phyloP scores from a whole-genome alignment of 495 filamentous ascomycete genomes.

The Neurospora hispaniola region DNA sequence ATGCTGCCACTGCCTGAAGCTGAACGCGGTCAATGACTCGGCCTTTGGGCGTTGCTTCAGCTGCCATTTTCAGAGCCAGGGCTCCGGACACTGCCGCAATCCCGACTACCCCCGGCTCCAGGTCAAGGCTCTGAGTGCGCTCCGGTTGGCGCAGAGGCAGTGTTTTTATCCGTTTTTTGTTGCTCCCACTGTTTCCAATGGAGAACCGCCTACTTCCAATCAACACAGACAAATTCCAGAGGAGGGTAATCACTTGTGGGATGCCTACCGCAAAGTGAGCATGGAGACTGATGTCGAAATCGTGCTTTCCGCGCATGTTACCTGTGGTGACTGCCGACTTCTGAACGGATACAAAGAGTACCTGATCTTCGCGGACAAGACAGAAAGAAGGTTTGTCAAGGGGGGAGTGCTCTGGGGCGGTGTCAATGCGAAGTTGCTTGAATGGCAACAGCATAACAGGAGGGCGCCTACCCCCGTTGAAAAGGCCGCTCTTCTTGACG shows the following conservation, averaged over 20 bases:
- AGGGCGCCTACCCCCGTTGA: not conserved
- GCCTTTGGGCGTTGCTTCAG: not conserved
- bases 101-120: not conserved
- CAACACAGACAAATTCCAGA: not conserved
- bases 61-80: not conserved
- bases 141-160: not conserved
- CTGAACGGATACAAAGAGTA: not conserved
- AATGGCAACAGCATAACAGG: not conserved
- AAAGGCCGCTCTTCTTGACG: not conserved
- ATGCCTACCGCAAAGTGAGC: not conserved
- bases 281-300: fast-evolving
- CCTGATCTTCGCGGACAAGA: not conserved
- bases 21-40: not conserved
- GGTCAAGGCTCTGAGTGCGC: not conserved
- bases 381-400: not conserved
- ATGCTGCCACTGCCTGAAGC: not conserved
- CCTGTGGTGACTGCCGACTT: not conserved
- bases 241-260: not conserved
- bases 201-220: not conserved
- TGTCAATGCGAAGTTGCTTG: too few species aligned
- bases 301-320: not conserved
- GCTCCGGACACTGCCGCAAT: not conserved
- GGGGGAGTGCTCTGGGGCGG: not conserved
- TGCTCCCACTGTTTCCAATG: not conserved
- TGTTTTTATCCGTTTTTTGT: not conserved